Conservation (phyloP, 129 eudicot genomes). For the Tagetes patula region DNA sequence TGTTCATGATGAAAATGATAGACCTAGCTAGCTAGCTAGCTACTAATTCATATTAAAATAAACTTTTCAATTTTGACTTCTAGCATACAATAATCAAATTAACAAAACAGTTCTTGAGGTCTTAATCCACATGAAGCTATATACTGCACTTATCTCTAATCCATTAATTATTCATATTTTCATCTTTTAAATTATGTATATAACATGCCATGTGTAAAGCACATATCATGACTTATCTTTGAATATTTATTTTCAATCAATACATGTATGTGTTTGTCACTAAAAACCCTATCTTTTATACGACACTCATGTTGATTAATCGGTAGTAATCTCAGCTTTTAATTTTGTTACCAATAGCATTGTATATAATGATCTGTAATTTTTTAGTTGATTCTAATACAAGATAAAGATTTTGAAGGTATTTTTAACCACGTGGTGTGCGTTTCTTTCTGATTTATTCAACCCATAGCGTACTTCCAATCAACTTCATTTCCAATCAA, state of each 20-base stretch:
- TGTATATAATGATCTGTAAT: neutral
- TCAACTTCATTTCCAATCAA: too few relatives aligned
- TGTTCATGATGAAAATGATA: conserved; percentile 30
- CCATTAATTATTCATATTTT: conserved; percentile 14
- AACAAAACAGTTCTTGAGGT: conserved; percentile 22
- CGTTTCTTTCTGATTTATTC: too few relatives aligned
- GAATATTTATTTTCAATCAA: neutral
- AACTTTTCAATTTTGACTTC: conserved; percentile 32
- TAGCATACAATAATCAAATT: neutral
- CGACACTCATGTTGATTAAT: too few relatives aligned
- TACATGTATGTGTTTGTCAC: too few relatives aligned
- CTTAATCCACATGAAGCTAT: conserved; percentile 21
- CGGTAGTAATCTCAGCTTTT: neutral
- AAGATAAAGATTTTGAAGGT: too few relatives aligned
- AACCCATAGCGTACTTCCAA: too few relatives aligned
- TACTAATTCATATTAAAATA: conserved; percentile 9
- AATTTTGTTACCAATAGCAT: neutral
- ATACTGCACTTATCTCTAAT: conserved; percentile 20
- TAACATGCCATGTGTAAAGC: conserved; percentile 29
- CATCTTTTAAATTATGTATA: neutral
- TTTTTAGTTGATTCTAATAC: too few relatives aligned
- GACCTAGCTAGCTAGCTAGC: conserved; percentile 9
- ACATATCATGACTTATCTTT: conserved; percentile 1
- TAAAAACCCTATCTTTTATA: too few relatives aligned
- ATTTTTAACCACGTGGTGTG: too few relatives aligned